Base-by-base conservation (phyloP, 2,329 filamentous ascomycete species). In the Sporothrix phasma region DNA sequence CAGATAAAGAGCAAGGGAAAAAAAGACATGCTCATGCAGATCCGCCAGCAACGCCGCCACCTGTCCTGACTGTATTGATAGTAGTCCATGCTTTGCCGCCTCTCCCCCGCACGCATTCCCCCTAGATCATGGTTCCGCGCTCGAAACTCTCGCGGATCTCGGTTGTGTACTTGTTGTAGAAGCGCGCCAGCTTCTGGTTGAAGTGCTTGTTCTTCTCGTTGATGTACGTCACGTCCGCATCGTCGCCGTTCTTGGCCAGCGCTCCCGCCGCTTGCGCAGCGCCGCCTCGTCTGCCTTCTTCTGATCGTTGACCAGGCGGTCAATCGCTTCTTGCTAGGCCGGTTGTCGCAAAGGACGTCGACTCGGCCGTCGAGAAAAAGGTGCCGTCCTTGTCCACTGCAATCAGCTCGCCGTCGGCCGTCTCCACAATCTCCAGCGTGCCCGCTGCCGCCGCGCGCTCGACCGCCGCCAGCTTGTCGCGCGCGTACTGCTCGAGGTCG, bases 201-300 rank as follows among this genome's bases (percentile, higher is more conserved):
- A 99, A 99, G 81, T 97, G 92, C 82, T 97, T 97, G 82, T 99
- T 99, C 88, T 99, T 97, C 78, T 97, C 92, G 78, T 99, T 99
- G 84, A 99, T 99, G 77, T 96, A 97, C 7, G 93, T 97, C 71
- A 97, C 89, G 76, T 99, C 94, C 31, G 86, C 88, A 56, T 92
- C 89, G 68, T 96, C 92, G 65, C 92, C 91, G 67, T 87, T 88
- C 73, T 87, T 84, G 13, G 85, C 84, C 74, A 89, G 86, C 92
- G 83, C 69, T 95, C 90, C 74, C 84, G 87, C 71, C 92, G 83
- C 80, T 95, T 95, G 82, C 92, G 95, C 72, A 96, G 73, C 61
- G 92, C 82, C 61, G 86, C 83, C 70, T 95, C 92, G 76, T 99
- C 94, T 1, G 92, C 91, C 78, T 93, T 92, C 73, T 86, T 84